These are phyloP conservation scores for Chlamydomonas applanata DNA, from an alignment of 139 green algal species.

Conservation along the genomic window DNA sequence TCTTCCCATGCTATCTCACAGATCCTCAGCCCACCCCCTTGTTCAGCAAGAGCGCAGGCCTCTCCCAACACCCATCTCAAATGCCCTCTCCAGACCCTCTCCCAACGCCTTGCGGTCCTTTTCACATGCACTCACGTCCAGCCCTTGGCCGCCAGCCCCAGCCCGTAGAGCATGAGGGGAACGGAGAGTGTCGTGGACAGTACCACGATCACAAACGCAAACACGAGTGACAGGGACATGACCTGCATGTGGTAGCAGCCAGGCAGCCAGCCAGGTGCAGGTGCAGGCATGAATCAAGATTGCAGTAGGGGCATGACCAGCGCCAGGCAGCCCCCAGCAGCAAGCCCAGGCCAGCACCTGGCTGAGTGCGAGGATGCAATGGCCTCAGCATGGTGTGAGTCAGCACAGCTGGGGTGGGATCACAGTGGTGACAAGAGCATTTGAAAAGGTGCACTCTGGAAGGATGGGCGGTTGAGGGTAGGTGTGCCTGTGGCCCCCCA, in stretches of 20 bases:
- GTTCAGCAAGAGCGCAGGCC: no score
- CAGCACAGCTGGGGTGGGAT: neutral
- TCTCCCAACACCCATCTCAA: no score
- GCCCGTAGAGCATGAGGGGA: constrained; percentile 52
- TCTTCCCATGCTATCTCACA: no score
- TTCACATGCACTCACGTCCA: constrained; percentile 47
- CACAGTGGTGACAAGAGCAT: neutral
- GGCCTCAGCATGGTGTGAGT: neutral
- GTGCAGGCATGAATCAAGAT: neutral
- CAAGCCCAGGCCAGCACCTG: neutral
- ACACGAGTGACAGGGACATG: constrained; percentile 46
- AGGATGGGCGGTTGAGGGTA: neutral
- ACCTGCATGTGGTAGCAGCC: constrained; percentile 25
- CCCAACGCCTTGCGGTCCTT: no score
- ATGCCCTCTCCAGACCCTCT: no score
- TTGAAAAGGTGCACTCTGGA: neutral
- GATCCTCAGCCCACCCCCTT: no score
- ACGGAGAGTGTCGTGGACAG: constrained; percentile 43
- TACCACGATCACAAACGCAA: constrained; percentile 56
- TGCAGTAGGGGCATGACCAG: neutral
- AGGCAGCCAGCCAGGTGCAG: neutral
- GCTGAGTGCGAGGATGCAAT: neutral
- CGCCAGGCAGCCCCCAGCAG: neutral
- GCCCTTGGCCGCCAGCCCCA: constrained; percentile 33
- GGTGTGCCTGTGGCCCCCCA: neutral